Evolutionary conservation across 768 basidiomycete species (phyloP).

Genomic region (Dioszegia hungarica): DNA sequence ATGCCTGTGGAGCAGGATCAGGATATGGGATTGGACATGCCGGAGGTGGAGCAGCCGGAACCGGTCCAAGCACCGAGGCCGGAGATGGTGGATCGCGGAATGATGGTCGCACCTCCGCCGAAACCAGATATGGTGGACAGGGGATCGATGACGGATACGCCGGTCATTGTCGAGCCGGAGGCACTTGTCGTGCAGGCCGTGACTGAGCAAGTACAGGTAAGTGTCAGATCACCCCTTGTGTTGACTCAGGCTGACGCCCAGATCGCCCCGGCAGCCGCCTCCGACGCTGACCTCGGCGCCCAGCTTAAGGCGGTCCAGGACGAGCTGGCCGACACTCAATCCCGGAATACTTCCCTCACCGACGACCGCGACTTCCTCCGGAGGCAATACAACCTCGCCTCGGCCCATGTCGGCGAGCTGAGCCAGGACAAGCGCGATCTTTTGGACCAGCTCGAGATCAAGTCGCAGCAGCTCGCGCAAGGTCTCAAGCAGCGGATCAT

Average conservation of each 20-base stretch:
- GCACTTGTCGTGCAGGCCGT: too few relatives aligned
- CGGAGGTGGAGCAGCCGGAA: not conserved
- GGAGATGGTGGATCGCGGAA: not conserved
- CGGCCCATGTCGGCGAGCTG: constrained; percentile 16
- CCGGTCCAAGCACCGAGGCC: not conserved
- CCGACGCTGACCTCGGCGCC: not conserved
- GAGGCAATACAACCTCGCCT: constrained; percentile 20
- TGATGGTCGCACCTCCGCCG: not conserved
- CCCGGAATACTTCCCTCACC: not conserved
- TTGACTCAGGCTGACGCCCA: not conserved
- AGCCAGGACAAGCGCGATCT: constrained; percentile 7
- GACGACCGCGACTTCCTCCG: constrained; percentile 13
- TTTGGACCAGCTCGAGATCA: constrained; percentile 1
- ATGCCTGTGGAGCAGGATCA: too few relatives aligned
- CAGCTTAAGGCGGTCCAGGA: not conserved
- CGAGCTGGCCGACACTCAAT: not conserved
- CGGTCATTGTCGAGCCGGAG: too few relatives aligned
- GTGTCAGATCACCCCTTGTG: too few relatives aligned
- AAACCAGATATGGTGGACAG: too few relatives aligned
- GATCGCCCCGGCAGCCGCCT: not conserved
- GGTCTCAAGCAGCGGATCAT: constrained; percentile 33
- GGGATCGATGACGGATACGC: not conserved
- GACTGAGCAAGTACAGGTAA: too few relatives aligned
- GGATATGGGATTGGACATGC: too few relatives aligned
- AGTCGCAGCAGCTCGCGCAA: constrained; percentile 19